These are phyloP conservation scores for Xylariaceae sp. DNA, from an alignment of 2,329 filamentous ascomycete genomes.

Conservation along the genomic window DNA sequence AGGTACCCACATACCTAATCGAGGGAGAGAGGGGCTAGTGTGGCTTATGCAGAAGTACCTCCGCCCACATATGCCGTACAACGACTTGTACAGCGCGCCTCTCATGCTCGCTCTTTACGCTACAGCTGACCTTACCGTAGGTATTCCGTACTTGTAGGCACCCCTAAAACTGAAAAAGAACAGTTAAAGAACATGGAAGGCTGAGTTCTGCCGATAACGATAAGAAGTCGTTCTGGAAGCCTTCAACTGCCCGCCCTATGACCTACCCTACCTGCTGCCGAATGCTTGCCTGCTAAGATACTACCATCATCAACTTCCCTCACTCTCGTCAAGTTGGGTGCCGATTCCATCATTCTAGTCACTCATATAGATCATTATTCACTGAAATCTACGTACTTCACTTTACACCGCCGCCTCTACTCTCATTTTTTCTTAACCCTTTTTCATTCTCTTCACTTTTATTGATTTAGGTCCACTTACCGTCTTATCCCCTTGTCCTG, in stretches of 20 bases:
- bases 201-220: constrained; percentile 13
- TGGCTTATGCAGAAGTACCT: not conserved
- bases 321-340: not conserved
- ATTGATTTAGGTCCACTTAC: not conserved
- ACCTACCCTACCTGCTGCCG: too few relatives aligned
- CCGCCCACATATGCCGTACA: not conserved
- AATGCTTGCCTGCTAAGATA: too few relatives aligned
- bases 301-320: not conserved
- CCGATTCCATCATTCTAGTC: not conserved
- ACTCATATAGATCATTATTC: not conserved
- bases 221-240: constrained; percentile 8
- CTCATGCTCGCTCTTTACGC: too few relatives aligned
- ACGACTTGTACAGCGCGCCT: not conserved
- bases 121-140: too few relatives aligned
- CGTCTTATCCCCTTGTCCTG: not conserved
- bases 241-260: not conserved
- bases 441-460: not conserved
- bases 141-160: too few relatives aligned
- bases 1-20: not conserved
- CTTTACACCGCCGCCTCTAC: not conserved
- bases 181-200: not conserved
- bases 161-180: too few relatives aligned
- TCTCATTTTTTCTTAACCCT: not conserved
- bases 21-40: not conserved
- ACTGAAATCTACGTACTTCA: not conserved